Conservation (phyloP, 164 flowering plant species). For the Malania oleifera region DNA sequence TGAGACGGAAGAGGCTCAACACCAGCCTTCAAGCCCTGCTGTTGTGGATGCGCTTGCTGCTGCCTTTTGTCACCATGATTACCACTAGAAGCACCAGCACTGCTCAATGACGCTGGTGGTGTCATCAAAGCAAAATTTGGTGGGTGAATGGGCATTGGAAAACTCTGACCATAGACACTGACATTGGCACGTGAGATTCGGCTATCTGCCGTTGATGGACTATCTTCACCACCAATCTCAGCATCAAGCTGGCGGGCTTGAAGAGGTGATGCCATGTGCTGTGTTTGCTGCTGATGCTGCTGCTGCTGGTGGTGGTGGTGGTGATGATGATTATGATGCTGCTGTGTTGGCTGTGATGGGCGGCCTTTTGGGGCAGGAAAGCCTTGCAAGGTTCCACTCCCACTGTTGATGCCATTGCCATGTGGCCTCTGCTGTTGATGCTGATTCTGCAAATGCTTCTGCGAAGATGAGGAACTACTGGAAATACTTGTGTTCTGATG, state of each 20-base stretch:
- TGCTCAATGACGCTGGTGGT: slow-evolving; percentile 36
- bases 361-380: slow-evolving; percentile 47
- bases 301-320: too few relatives aligned
- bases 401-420: slow-evolving; percentile 31
- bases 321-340: too few relatives aligned
- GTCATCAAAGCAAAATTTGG: slow-evolving; percentile 65
- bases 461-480: slow-evolving; percentile 75
- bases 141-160: slow-evolving; percentile 52
- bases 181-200: slow-evolving; percentile 48
- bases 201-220: slow-evolving; percentile 70
- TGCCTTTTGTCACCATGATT: slow-evolving; percentile 45
- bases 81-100: slow-evolving; percentile 20
- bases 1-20: slow-evolving; percentile 58
- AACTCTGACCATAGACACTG: slow-evolving; percentile 56
- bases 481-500: slow-evolving; percentile 65
- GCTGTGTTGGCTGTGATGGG: slow-evolving; percentile 28
- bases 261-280: slow-evolving; percentile 24
- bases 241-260: slow-evolving; percentile 49
- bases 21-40: slow-evolving; percentile 48
- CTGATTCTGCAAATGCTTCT: slow-evolving; percentile 67
- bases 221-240: slow-evolving; percentile 59
- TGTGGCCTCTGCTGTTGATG: slow-evolving; percentile 43
- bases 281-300: slow-evolving; percentile 27
- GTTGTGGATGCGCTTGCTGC: slow-evolving; percentile 32
- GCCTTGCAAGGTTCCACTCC: slow-evolving; percentile 39